A percentile compares a stretch with the other conserved stretches of the same genome.
Evolutionary conservation across 169 alveolate genomes (phyloP).

Genomic region (Cryptosporidium viatorum): DNA sequence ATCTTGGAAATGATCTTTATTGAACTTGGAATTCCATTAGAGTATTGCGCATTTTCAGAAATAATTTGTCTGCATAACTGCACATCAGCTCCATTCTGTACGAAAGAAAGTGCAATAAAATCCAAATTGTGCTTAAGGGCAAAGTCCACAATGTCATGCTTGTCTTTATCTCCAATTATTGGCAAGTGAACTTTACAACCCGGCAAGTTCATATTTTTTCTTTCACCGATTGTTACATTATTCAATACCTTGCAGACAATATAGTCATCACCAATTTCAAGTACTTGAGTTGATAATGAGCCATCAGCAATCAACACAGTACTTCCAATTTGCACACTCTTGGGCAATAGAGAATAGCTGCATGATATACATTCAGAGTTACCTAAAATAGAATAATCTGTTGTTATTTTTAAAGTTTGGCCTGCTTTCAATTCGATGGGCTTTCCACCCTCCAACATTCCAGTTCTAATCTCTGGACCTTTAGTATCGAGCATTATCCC

Average conservation of each 20-base stretch:
- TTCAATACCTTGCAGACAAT: constrained; percentile 91
- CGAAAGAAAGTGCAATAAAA: constrained; percentile 94
- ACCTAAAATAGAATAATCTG: constrained; percentile 94
- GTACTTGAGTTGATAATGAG: constrained; percentile 91
- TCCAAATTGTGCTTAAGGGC: constrained; percentile 96
- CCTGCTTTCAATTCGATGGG: constrained; percentile 91
- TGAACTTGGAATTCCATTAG: constrained; percentile 88
- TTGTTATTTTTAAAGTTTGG: constrained; percentile 91
- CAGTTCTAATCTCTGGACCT: constrained; percentile 99
- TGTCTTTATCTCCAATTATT: constrained; percentile 96
- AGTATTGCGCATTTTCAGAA: constrained; percentile 77
- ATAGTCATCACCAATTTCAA: constrained; percentile 86
- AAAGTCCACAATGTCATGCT: constrained; percentile 94
- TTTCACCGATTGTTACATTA: constrained; percentile 94
- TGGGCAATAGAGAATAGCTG: constrained; percentile 92
- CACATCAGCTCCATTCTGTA: constrained; percentile 85
- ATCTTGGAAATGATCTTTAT: constrained; percentile 96
- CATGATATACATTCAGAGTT: constrained; percentile 93
- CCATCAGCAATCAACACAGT: constrained; percentile 98
- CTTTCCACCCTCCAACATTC: constrained; percentile 91
- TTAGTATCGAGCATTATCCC: constrained; percentile 98
- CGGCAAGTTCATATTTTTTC: constrained; percentile 98
- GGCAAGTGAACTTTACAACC: constrained; percentile 97
- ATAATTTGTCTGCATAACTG: constrained; percentile 81
- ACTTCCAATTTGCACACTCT: constrained; percentile 93